Evolutionary conservation across 2,329 filamentous ascomycete species (phyloP).

Genomic region (Botrytis squamosa): DNA sequence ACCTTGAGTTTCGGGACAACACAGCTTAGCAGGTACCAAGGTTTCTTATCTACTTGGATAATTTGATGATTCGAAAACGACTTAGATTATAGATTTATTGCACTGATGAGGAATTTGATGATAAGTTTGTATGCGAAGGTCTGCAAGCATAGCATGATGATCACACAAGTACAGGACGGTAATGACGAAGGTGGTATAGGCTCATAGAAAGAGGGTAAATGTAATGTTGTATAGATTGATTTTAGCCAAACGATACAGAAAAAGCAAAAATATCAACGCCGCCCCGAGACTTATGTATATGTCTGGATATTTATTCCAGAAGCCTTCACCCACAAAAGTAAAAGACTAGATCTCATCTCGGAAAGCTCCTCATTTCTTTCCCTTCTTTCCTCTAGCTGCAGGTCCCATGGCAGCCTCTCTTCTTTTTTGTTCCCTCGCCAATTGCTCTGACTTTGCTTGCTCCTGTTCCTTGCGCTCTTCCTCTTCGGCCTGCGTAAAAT

Average conservation of each 20-base stretch:
- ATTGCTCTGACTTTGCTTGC: conserved; percentile 46
- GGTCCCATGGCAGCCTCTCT: conserved; percentile 37
- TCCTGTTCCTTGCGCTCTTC: conserved; percentile 42
- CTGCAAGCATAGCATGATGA: neutral
- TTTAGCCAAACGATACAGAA: neutral
- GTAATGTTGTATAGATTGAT: neutral
- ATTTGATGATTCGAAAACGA: neutral
- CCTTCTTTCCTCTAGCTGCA: conserved; percentile 18
- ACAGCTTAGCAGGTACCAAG: neutral
- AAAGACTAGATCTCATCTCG: neutral
- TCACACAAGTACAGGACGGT: neutral
- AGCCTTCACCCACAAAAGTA: conserved; percentile 3
- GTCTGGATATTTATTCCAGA: conserved; percentile 3
- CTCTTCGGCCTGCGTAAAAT: conserved; percentile 40
- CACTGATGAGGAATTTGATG: neutral
- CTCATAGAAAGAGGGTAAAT: neutral
- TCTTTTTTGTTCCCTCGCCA: conserved; percentile 46
- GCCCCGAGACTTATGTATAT: neutral
- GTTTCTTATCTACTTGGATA: neutral
- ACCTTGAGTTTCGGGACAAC: neutral
- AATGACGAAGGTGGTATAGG: neutral
- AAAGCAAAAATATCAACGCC: neutral
- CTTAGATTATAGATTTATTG: neutral
- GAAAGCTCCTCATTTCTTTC: conserved; percentile 11
- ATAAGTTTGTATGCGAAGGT: neutral